Conservation (phyloP, 768 basidiomycete genomes). For the Suillus bovinus region DNA sequence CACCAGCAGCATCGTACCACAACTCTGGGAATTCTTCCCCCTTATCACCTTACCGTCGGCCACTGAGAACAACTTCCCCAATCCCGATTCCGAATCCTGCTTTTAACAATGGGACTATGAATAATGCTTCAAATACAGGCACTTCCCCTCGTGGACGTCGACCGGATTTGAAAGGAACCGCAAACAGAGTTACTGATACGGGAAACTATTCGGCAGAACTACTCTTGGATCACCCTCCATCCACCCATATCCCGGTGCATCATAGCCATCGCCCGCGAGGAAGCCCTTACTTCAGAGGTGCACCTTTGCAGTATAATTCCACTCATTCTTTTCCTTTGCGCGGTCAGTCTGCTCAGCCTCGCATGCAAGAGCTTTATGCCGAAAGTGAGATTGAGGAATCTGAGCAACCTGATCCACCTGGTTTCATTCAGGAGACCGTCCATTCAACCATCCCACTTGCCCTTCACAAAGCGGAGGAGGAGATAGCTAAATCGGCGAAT, state of each 20-base stretch:
- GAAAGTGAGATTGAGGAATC: conserved; percentile 34
- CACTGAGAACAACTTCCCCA: conserved; percentile 44
- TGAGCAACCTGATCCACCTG: conserved; percentile 30
- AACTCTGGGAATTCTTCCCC: conserved; percentile 41
- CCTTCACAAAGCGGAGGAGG: conserved; percentile 39
- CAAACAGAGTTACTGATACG: conserved; percentile 25
- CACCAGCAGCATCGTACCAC: conserved; percentile 40
- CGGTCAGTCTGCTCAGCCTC: conserved; percentile 36
- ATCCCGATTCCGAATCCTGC: conserved; percentile 48
- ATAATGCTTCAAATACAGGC: conserved; percentile 35
- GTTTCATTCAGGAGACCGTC: conserved; percentile 59
- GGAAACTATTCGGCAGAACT: conserved; percentile 39
- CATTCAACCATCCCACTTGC: conserved; percentile 63
- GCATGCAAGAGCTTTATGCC: conserved; percentile 49
- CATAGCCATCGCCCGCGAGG: conserved; percentile 34
- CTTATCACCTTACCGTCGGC: conserved; percentile 41
- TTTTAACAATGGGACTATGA: conserved; percentile 38
- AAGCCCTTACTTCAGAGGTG: conserved; percentile 36
- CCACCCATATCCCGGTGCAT: conserved; percentile 43
- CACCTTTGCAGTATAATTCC: conserved; percentile 41
- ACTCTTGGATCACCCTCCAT: conserved; percentile 43
- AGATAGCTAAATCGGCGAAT: conserved; percentile 18
- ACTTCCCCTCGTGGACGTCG: conserved; percentile 37
- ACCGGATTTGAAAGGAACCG: conserved; percentile 30
- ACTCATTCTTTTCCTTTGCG: conserved; percentile 41